phyloP scores from a whole-genome alignment of 2,329 filamentous ascomycete species.

The Xylariaceae sp. region DNA sequence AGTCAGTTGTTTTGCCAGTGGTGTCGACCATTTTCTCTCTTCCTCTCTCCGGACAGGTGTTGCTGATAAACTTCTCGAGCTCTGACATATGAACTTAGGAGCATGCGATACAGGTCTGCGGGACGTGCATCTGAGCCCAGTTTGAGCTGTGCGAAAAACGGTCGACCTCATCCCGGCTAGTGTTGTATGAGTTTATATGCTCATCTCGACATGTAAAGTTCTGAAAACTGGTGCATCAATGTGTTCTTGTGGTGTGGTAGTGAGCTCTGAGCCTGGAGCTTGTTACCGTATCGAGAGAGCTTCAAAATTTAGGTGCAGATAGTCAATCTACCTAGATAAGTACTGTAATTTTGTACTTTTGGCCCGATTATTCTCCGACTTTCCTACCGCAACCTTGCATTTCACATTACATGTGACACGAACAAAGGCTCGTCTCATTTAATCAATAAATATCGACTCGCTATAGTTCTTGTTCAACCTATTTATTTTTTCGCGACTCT shows the following conservation, averaged over 20 bases:
- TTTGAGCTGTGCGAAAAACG: constrained; percentile 30
- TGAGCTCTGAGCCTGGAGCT: constrained; percentile 13
- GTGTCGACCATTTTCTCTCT: constrained; percentile 84
- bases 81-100: constrained; percentile 26
- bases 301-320: constrained; percentile 23
- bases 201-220: constrained; percentile 15
- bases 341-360: too few species aligned
- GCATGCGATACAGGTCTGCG: constrained; percentile 25
- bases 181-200: neutral
- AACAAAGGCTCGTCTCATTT: too few species aligned
- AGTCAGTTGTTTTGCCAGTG: constrained; percentile 83
- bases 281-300: constrained; percentile 26
- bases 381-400: constrained; percentile 21
- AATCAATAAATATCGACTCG: too few species aligned
- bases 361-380: constrained; percentile 36
- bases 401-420: constrained; percentile 12
- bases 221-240: too few species aligned
- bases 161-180: constrained; percentile 36
- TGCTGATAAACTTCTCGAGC: constrained; percentile 38
- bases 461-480: too few species aligned
- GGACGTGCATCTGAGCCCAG: constrained; percentile 34
- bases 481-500: too few species aligned
- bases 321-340: neutral
- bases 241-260: neutral
- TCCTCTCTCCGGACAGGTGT: constrained; percentile 41